Percentiles rank a stretch among this genome's conserved stretches.
phyloP scores from a whole-genome alignment of 805 yeast genomes.

The Yarrowia sp. region DNA sequence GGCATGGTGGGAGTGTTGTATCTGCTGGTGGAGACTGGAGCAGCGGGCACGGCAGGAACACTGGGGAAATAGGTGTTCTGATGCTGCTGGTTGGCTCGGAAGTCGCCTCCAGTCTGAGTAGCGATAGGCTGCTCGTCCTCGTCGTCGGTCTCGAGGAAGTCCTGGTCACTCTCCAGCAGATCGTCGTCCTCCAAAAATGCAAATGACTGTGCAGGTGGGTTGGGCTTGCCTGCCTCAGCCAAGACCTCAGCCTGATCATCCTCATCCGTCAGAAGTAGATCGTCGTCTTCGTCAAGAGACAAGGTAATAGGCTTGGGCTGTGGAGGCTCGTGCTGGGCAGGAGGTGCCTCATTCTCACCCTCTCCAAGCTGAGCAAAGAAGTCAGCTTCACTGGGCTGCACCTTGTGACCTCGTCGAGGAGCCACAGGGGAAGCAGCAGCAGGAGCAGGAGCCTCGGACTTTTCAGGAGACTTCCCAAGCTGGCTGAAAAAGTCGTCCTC shows the following conservation, averaged over 20 bases:
- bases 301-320: constrained; percentile 37
- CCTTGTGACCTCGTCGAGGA: constrained; percentile 12
- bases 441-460: constrained; percentile 9
- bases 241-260: constrained; percentile 39
- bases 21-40: background rate
- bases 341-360: background rate
- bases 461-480: constrained; percentile 17
- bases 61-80: constrained; percentile 13
- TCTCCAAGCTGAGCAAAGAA: constrained; percentile 13
- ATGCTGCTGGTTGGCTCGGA: constrained; percentile 16
- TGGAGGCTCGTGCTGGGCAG: constrained; percentile 19
- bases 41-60: constrained; percentile 3
- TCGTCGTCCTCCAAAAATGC: constrained; percentile 36
- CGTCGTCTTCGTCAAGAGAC: constrained; percentile 47
- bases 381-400: constrained; percentile 16
- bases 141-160: constrained; percentile 32
- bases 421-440: constrained; percentile 2
- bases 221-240: constrained; percentile 30
- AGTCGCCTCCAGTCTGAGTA: constrained; percentile 1
- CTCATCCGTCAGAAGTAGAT: constrained; percentile 46
- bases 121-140: constrained; percentile 19
- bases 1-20: constrained; percentile 24
- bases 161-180: constrained; percentile 34
- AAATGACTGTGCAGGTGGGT: constrained; percentile 13
- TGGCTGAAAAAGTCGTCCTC: constrained; percentile 32